phyloP scores from a whole-genome alignment of 805 yeast genomes.

The Torulaspora delbrueckii region DNA sequence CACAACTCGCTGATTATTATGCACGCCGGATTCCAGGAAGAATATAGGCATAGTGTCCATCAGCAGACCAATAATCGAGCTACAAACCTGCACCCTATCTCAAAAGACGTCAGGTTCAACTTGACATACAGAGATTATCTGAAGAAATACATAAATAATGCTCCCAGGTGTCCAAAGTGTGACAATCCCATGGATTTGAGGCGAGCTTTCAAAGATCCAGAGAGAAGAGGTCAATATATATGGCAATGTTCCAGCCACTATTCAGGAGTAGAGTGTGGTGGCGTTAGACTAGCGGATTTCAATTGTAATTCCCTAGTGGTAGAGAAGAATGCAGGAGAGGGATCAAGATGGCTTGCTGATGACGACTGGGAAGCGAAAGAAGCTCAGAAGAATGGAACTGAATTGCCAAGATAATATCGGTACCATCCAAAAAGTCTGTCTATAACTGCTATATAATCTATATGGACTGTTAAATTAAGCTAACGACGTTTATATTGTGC shows the following conservation, averaged over 20 bases:
- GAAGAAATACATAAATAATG: conserved; percentile 21
- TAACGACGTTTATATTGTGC: no score
- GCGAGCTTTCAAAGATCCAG: conserved; percentile 45
- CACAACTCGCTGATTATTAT: conserved; percentile 66
- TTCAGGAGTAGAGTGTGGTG: conserved; percentile 42
- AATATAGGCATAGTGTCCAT: conserved; percentile 61
- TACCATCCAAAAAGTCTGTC: neutral
- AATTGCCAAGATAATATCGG: neutral
- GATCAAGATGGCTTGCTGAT: conserved; percentile 45
- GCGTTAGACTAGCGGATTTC: conserved; percentile 50
- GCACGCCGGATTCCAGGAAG: conserved; percentile 79
- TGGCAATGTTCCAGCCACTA: conserved; percentile 59
- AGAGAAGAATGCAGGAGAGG: conserved; percentile 26
- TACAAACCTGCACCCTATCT: conserved; percentile 42
- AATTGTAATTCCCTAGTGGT: conserved; percentile 35
- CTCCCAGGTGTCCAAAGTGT: conserved; percentile 44
- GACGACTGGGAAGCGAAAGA: conserved; percentile 36
- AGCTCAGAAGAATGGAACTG: neutral
- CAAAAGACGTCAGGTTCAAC: conserved; percentile 53
- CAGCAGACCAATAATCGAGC: conserved; percentile 24
- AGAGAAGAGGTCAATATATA: conserved; percentile 51
- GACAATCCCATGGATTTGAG: conserved; percentile 47
- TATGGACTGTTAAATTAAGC: no score
- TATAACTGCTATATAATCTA: no score
- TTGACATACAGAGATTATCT: conserved; percentile 60